Evolutionary conservation across 1,284 basidiomycete genomes (phyloP).

Genomic region (Caloboletus inedulis): DNA sequence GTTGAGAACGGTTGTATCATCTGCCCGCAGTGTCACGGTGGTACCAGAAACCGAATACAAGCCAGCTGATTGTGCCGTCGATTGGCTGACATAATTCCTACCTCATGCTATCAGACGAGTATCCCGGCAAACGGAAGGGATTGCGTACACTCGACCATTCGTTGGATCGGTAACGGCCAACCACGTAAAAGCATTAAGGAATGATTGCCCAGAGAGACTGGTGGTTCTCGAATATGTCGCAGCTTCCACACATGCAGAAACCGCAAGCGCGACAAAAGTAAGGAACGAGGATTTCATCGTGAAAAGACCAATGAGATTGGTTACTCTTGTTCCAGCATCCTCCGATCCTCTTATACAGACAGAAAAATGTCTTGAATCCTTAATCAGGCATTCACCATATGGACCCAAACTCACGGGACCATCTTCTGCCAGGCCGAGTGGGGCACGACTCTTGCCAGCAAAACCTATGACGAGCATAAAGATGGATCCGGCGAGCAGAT

Average conservation of each 20-base stretch:
- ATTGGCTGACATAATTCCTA: slow-evolving; percentile 50
- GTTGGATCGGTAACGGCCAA: slow-evolving; percentile 46
- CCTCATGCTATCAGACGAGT: not conserved
- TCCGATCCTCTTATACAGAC: slow-evolving; percentile 14
- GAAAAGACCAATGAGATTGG: not conserved
- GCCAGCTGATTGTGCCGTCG: slow-evolving; percentile 35
- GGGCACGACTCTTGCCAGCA: slow-evolving; percentile 9
- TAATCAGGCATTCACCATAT: not conserved
- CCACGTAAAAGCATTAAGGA: slow-evolving; percentile 43
- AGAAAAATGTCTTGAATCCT: not conserved
- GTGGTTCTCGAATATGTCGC: slow-evolving; percentile 37
- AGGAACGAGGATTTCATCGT: slow-evolving; percentile 12
- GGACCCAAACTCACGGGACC: not conserved
- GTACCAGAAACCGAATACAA: slow-evolving; percentile 45
- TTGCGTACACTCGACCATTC: slow-evolving; percentile 43
- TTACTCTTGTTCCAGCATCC: not conserved
- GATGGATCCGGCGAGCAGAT: not conserved
- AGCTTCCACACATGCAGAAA: slow-evolving; percentile 9
- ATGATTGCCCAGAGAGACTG: slow-evolving; percentile 40
- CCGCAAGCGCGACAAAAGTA: slow-evolving; percentile 10
- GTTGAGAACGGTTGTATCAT: slow-evolving; percentile 32
- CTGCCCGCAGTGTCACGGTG: slow-evolving; percentile 42
- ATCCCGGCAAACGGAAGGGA: not conserved
- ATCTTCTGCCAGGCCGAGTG: not conserved
- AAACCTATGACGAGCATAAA: not conserved